A percentile compares a stretch with the other conserved stretches of the same genome.
These are phyloP conservation scores for Aaosphaeria arxii DNA, from an alignment of 2,329 filamentous ascomycete species.

Conservation along the genomic window DNA sequence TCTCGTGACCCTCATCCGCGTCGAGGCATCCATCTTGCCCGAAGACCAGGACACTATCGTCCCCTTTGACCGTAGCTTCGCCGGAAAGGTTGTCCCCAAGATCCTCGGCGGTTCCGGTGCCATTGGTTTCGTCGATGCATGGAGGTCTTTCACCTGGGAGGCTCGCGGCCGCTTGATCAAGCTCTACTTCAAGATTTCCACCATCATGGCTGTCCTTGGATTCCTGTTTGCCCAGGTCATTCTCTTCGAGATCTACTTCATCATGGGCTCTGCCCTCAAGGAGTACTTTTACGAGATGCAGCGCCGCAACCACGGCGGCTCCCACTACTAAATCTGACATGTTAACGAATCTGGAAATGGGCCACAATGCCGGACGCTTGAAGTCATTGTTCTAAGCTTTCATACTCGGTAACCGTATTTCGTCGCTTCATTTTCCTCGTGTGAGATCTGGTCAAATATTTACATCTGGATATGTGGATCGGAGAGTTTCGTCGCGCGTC, in stretches of 20 bases:
- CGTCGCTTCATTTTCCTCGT: too few species aligned
- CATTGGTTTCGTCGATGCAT: slow-evolving; percentile 71
- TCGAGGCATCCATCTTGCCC: slow-evolving; percentile 83
- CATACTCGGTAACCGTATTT: too few species aligned
- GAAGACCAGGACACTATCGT: slow-evolving; percentile 81
- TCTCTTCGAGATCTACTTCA: slow-evolving; percentile 51
- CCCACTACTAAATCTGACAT: too few species aligned
- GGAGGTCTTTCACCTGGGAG: slow-evolving; percentile 71
- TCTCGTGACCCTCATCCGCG: slow-evolving; percentile 71
- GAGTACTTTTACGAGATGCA: slow-evolving; percentile 9
- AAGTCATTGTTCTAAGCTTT: too few species aligned
- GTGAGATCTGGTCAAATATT: too few species aligned
- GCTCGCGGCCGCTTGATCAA: slow-evolving; percentile 72
- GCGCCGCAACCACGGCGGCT: not conserved
- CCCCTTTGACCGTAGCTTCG: slow-evolving; percentile 84
- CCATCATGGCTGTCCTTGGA: slow-evolving; percentile 49
- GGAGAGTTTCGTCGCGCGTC: too few species aligned
- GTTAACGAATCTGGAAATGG: too few species aligned
- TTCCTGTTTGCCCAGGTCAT: slow-evolving; percentile 51
- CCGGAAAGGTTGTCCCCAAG: slow-evolving; percentile 70
- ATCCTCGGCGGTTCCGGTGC: slow-evolving; percentile 71
- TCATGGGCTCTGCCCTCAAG: slow-evolving; percentile 38
- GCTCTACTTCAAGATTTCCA: slow-evolving; percentile 70
- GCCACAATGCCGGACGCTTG: too few species aligned
- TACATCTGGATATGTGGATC: too few species aligned